Base-by-base conservation (phyloP, 2,329 filamentous ascomycete genomes). In the Sclerotinia spermophila region DNA sequence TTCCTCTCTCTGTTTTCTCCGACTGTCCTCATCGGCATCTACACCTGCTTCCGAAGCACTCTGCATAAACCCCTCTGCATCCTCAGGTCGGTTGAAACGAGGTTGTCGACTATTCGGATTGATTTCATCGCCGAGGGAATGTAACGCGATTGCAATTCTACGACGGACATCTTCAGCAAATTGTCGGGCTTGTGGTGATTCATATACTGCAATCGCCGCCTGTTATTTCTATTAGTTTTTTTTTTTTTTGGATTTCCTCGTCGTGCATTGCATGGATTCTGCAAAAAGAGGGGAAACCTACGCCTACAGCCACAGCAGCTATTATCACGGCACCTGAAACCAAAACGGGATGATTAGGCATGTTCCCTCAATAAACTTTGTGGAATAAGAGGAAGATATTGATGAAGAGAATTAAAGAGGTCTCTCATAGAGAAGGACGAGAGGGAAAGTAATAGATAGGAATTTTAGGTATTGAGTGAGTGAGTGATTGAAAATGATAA, bases 31-130 rank as follows among this genome's bases (percentile, higher is more conserved):
- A 74, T 90, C 88, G 69, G 87, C 88, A 45, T 89, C 88, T 33
- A 90, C 84, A 24, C 82, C 85, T 1, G 81, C 77, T 44, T 85
- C 82, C 27, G 80, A 80, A 30, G 79, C 81, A 13, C 86, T 87
- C 75, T 84, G 81, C 70, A 89, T 77, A 76, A 90, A 90, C 13
- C 87, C 88, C 69, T 90, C 85, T 71, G 88, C 88, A 79, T 90
- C 88, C 78, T 90, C 88, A 67, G 88, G 88, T 19, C 88, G 82
- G 78, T 90, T 90, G 79, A 89, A 90, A 40, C 86, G 80, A 70
- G 88, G 88, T 74, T 86, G 73, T 69, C 71, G 75, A 35, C 73
- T 42, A 44, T 67, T 45, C 48, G 76, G 76, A 71, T 83, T 80
- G 78, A 89, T 84, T 74, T 83, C 84, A 70, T 90, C 87, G 71